These are phyloP conservation scores for Penstemon eatonii DNA, from an alignment of 257 asterid genomes.

Conservation along the genomic window DNA sequence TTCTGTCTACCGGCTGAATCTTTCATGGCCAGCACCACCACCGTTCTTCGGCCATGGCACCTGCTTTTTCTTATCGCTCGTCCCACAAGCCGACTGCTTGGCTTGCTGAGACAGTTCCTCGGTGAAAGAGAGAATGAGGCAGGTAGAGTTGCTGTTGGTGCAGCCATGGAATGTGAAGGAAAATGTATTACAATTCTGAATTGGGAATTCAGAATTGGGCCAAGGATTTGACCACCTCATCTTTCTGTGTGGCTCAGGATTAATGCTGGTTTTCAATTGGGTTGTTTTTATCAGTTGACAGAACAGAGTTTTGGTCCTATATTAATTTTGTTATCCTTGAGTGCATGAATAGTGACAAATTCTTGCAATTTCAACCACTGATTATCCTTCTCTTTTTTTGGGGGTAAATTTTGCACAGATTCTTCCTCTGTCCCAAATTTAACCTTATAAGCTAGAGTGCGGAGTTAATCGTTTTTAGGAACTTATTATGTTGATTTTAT, in stretches of 20 bases:
- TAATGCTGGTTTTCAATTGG: slow-evolving; percentile 24
- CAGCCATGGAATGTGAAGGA: slow-evolving; percentile 52
- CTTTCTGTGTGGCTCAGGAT: slow-evolving; percentile 45
- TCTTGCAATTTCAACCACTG: not conserved
- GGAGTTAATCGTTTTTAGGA: no score
- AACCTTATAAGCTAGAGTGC: no score
- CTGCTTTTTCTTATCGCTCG: slow-evolving; percentile 24
- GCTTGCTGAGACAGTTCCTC: slow-evolving; percentile 35
- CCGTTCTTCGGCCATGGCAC: slow-evolving; percentile 13
- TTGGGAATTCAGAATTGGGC: slow-evolving; percentile 25
- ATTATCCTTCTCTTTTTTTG: not conserved
- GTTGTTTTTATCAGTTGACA: slow-evolving; percentile 26
- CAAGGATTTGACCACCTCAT: slow-evolving; percentile 33
- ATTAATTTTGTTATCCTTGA: not conserved
- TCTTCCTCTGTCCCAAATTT: no score
- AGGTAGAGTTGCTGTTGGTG: slow-evolving; percentile 50
- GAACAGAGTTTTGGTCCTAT: not conserved
- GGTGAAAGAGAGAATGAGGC: slow-evolving; percentile 45
- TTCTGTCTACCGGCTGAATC: slow-evolving; percentile 41
- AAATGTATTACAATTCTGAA: slow-evolving; percentile 18
- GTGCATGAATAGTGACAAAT: not conserved
- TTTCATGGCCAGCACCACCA: slow-evolving; percentile 44
- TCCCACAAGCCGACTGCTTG: slow-evolving; percentile 22
- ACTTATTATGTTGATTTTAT: no score
- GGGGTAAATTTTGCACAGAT: no score